Conservation (phyloP, 192 early-diverging fungal species). For the Podila horticola region DNA sequence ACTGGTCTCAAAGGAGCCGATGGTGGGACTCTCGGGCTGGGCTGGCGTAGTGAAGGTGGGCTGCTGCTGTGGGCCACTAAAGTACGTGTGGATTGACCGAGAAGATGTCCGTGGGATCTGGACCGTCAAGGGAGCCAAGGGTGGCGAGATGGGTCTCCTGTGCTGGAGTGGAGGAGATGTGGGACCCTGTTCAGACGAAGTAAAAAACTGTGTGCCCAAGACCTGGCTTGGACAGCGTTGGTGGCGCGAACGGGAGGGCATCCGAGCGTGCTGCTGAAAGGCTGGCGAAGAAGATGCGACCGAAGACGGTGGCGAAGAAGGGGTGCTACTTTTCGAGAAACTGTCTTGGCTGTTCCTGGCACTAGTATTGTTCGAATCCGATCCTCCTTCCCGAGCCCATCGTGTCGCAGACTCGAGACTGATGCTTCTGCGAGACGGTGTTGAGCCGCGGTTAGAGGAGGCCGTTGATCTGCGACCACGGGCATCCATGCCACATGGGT, state of each 20-base stretch:
- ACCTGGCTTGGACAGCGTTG: conserved; percentile 31
- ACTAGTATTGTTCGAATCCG: neutral
- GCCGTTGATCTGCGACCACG: too few species aligned
- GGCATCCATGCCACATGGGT: too few species aligned
- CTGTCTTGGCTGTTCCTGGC: too few species aligned
- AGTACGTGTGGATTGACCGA: conserved; percentile 4
- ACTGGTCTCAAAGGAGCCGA: neutral
- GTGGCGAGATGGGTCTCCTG: conserved; percentile 16
- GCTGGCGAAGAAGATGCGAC: neutral
- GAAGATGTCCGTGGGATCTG: conserved; percentile 23
- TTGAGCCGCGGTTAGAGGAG: neutral
- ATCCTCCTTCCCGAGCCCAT: neutral
- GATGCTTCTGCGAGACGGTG: neutral
- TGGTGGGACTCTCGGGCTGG: conserved; percentile 9
- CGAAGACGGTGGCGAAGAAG: neutral
- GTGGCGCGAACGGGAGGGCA: conserved; percentile 10
- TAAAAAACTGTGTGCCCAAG: conserved; percentile 22
- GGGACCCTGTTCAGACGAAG: conserved; percentile 6
- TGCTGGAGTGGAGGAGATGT: conserved; percentile 5
- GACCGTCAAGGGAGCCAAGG: conserved; percentile 26
- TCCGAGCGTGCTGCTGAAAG: neutral
- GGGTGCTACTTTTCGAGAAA: too few species aligned
- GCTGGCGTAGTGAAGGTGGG: neutral
- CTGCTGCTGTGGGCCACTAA: neutral
- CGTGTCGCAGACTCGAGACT: neutral